Base-by-base conservation (phyloP, 352 stramenopile species). In the Peronospora farinosa region DNA sequence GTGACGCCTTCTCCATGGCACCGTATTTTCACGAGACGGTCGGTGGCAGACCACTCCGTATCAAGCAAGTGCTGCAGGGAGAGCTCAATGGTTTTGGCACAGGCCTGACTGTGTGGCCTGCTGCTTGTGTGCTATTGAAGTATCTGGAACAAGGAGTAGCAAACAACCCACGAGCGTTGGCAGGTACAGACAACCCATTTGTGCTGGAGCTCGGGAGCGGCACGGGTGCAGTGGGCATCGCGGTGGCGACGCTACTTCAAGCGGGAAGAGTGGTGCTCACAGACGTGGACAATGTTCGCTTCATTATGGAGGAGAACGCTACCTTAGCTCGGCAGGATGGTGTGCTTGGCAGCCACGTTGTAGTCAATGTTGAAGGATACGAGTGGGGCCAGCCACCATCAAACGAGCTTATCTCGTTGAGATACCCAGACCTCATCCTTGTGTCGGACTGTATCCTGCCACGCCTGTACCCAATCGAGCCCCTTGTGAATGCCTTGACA, bases 401-500 rank as follows among this genome's bases (percentile, higher is more conserved):
- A 3, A 25, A 47, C 25, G 60, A 27, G 0, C 52, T 90, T 16
- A 51, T 86, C 4, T 39, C 58, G 7, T 47, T 17, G 40, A 55
- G 12, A 10, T 70, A 70, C 19, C 78, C 78, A 7, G 74, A 89
- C 46, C 49, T 98, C 23, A 78, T 98, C 21, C 66, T 98, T 7
- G 85, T 97, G 35, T 96, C 92, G 1, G 93, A 98, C 63, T 98
- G 93, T 65, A 95, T 98, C 21, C 57, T 98, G 5, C 95, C 95
- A n/a, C 85, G 95, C 28, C 63, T 98, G 23, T 98, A 98, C 67
- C 92, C 95, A 0, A 96, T 98, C 43, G 89, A 96, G 47, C 93
- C 95, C 2, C 81, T 98, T 19, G 88, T 97, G 6, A 73, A 87
- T 23, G 92, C 87, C 8, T 74, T 98, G 33, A 73, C 80, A 36